Evolutionary conservation across 1,284 basidiomycete genomes (phyloP).

Genomic region (Ustilago hordei): DNA sequence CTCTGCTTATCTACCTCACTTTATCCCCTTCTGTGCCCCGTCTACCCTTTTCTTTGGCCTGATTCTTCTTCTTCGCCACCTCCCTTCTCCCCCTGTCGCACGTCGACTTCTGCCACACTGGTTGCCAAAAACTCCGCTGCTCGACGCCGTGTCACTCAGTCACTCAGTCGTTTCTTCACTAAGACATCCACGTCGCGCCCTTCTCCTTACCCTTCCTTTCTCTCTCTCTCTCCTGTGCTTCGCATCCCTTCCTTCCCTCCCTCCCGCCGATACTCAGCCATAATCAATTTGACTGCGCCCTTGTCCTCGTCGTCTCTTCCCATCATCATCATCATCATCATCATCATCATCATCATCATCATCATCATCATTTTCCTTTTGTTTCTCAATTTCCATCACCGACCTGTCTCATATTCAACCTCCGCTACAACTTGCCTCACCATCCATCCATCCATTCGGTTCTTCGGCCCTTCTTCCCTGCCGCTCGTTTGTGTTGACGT

Average conservation of each 20-base stretch:
- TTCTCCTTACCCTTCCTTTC: constrained; percentile 1
- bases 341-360: too few species aligned
- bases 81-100: constrained; percentile 13
- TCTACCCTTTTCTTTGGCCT: background rate
- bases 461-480: background rate
- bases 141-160: background rate
- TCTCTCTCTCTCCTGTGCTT: constrained; percentile 9
- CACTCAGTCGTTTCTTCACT: background rate
- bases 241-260: background rate
- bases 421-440: constrained; percentile 24
- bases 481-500: background rate
- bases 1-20: background rate
- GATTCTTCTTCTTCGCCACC: constrained; percentile 7
- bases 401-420: constrained; percentile 21
- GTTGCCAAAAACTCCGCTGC: constrained; percentile 1
- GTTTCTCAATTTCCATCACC: constrained; percentile 30
- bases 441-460: constrained; percentile 11
- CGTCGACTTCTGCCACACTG: background rate
- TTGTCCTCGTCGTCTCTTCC: background rate
- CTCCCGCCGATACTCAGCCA: background rate
- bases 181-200: background rate
- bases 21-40: background rate
- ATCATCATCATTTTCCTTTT: background rate
- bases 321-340: constrained; percentile 7
- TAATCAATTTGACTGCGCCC: background rate